These are phyloP conservation scores for Phytophthora ohioensis DNA, from an alignment of 352 stramenopile species.

Conservation along the genomic window DNA sequence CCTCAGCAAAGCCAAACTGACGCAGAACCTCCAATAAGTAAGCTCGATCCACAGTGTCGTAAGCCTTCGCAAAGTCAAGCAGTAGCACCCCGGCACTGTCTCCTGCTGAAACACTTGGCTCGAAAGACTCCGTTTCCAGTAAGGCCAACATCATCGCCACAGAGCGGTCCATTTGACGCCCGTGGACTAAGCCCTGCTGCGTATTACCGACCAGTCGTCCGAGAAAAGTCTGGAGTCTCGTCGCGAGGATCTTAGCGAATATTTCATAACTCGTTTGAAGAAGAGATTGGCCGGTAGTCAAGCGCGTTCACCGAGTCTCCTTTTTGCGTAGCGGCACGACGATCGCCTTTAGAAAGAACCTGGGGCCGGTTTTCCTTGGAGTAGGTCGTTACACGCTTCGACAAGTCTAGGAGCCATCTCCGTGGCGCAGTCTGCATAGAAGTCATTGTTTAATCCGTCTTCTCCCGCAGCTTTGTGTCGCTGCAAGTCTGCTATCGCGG, in stretches of 20 bases:
- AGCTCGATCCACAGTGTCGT: slow-evolving; percentile 1
- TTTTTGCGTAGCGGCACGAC: slow-evolving; percentile 6
- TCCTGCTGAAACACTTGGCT: background rate
- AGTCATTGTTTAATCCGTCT: too few relatives aligned
- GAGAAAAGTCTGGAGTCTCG: background rate
- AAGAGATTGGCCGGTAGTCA: slow-evolving; percentile 1
- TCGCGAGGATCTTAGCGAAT: background rate
- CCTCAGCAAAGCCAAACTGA: background rate
- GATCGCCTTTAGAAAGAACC: background rate
- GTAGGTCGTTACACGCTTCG: background rate
- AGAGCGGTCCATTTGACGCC: slow-evolving; percentile 1
- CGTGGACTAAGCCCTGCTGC: slow-evolving; percentile 15
- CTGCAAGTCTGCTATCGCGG: background rate
- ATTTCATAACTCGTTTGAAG: slow-evolving; percentile 17
- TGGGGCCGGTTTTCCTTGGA: background rate
- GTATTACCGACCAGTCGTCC: background rate
- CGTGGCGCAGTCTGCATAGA: background rate
- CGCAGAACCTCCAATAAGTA: background rate
- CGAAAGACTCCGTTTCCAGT: background rate
- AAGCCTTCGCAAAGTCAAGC: slow-evolving; percentile 11
- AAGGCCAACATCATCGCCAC: slow-evolving; percentile 2
- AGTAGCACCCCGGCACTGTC: background rate
- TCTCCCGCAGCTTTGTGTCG: background rate
- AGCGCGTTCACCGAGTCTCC: slow-evolving; percentile 1
- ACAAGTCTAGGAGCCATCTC: background rate